Conservation (phyloP, 257 asterid genomes). For the Thymus quinquecostatus region DNA sequence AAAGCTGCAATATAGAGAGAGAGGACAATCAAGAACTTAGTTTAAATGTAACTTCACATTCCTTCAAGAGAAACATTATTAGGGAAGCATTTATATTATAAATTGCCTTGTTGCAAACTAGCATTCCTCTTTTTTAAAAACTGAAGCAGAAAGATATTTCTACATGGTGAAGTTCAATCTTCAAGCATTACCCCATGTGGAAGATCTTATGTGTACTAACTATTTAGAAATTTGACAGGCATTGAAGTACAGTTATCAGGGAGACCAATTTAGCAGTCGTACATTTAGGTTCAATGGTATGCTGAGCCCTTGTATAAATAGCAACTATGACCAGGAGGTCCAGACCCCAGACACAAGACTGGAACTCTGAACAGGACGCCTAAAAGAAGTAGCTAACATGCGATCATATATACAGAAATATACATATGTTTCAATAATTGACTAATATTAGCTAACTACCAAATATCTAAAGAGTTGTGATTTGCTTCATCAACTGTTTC, state of each 20-base stretch:
- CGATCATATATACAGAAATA: neutral
- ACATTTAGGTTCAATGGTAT: slow-evolving; percentile 6
- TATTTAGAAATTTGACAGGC: neutral
- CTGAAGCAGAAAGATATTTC: slow-evolving; percentile 12
- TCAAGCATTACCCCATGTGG: slow-evolving; percentile 1
- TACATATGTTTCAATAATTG: neutral
- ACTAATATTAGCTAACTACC: neutral
- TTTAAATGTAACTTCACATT: neutral
- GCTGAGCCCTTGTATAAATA: neutral
- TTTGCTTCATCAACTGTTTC: neutral
- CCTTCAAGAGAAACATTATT: slow-evolving; percentile 3
- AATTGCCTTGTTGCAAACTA: neutral
- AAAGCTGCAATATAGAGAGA: slow-evolving; percentile 58
- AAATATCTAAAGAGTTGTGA: neutral
- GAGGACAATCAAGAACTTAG: slow-evolving; percentile 20
- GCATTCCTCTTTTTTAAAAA: neutral
- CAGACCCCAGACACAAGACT: slow-evolving; percentile 1
- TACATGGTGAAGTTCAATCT: neutral
- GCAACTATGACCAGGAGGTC: slow-evolving; percentile 8
- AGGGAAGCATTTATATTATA: slow-evolving; percentile 16
- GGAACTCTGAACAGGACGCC: neutral
- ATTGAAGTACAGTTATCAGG: slow-evolving; percentile 5
- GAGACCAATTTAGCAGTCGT: slow-evolving; percentile 8
- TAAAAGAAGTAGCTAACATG: neutral
- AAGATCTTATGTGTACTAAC: no score